Evolutionary conservation across 352 stramenopile species (phyloP).

Genomic region (Phytophthora pistaciae): DNA sequence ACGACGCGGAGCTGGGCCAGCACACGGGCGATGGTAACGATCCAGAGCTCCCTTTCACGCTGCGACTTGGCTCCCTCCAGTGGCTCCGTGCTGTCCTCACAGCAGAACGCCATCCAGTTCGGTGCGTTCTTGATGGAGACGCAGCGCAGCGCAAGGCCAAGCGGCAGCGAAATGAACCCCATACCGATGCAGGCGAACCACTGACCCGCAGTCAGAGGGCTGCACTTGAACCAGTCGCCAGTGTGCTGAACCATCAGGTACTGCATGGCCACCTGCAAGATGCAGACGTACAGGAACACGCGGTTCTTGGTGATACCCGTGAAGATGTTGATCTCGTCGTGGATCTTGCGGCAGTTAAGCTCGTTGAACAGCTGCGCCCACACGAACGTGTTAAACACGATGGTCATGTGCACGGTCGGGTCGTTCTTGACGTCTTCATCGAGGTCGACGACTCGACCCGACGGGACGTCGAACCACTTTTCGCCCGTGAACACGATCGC

Average conservation of each 20-base stretch:
- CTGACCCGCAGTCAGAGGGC: slow-evolving; percentile 48
- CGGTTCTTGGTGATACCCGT: slow-evolving; percentile 90
- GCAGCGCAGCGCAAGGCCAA: slow-evolving; percentile 60
- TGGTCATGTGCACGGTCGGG: slow-evolving; percentile 93
- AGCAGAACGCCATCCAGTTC: slow-evolving; percentile 65
- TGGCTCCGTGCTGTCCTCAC: slow-evolving; percentile 32
- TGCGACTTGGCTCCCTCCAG: too few species aligned
- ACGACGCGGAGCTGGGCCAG: too few species aligned
- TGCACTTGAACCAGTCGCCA: slow-evolving; percentile 74
- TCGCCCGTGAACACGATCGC: slow-evolving; percentile 82
- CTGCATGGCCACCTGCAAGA: slow-evolving; percentile 92
- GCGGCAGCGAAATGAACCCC: slow-evolving; percentile 55
- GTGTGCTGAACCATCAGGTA: slow-evolving; percentile 96
- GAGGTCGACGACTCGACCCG: slow-evolving; percentile 47
- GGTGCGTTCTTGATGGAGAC: slow-evolving; percentile 70
- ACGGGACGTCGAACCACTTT: slow-evolving; percentile 59
- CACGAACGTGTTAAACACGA: slow-evolving; percentile 98
- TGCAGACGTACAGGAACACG: slow-evolving; percentile 93
- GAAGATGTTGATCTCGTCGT: slow-evolving; percentile 97
- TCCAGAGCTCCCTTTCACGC: too few species aligned
- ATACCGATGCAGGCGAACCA: slow-evolving; percentile 72
- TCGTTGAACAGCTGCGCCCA: slow-evolving; percentile 95
- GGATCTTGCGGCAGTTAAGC: slow-evolving; percentile 83
- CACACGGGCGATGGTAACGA: too few species aligned
- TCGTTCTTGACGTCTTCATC: slow-evolving; percentile 57